Percentiles rank a stretch among this genome's conserved stretches.
Evolutionary conservation across 441 rosid species (phyloP).

Genomic region (Erodium texanum): DNA sequence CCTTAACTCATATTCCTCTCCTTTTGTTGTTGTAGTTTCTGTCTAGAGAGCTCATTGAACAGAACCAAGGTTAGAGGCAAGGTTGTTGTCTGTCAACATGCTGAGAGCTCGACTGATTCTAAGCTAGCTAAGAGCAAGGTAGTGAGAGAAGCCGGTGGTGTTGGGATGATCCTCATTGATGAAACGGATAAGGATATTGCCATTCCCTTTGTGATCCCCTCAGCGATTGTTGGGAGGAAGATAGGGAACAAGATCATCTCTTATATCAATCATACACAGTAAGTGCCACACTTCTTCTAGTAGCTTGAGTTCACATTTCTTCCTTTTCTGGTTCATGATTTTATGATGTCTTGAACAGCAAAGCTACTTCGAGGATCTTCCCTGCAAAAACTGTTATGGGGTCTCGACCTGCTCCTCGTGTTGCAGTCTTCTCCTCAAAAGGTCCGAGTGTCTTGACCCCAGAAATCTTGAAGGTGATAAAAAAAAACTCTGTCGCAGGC

Average conservation of each 20-base stretch:
- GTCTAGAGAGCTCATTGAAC: conserved; percentile 48
- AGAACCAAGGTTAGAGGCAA: conserved; percentile 40
- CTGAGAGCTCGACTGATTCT: conserved; percentile 45
- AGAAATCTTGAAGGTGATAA: conserved; percentile 53
- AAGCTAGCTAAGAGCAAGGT: conserved; percentile 38
- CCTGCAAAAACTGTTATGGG: conserved; percentile 48
- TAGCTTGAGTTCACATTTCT: not conserved
- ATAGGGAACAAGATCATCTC: conserved; percentile 37
- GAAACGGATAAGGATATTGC: conserved; percentile 44
- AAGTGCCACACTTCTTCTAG: not conserved
- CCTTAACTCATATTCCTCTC: conserved; percentile 16
- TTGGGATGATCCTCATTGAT: conserved; percentile 51
- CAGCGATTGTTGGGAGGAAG: conserved; percentile 38
- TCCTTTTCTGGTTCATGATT: conserved; percentile 9
- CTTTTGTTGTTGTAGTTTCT: conserved; percentile 33
- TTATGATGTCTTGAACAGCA: conserved; percentile 22
- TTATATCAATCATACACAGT: conserved; percentile 35
- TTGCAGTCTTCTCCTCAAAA: conserved; percentile 58
- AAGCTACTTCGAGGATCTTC: conserved; percentile 34
- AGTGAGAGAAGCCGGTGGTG: conserved; percentile 48
- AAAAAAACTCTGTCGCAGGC: not conserved
- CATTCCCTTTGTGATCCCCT: conserved; percentile 46
- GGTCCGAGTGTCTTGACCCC: conserved; percentile 65
- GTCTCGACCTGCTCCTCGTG: conserved; percentile 42
- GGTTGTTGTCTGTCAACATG: conserved; percentile 44